Evolutionary conservation across 768 basidiomycete genomes (phyloP), one percentile per base, ranked within the genome.

Genomic region (Rhodosporidiobolus sp.): DNA sequence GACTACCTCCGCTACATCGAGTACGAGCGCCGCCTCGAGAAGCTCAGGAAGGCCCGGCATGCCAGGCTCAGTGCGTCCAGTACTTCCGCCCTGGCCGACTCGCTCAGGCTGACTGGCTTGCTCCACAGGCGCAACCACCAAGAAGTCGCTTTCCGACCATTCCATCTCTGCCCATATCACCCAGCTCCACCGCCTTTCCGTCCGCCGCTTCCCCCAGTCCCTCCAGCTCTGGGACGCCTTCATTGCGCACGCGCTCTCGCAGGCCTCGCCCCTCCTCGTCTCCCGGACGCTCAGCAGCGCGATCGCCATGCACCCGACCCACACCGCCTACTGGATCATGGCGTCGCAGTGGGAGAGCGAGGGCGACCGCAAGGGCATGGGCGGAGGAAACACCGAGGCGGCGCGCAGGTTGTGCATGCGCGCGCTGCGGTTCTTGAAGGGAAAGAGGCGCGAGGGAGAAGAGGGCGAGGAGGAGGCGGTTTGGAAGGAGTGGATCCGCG

Each of bases 1-100:
- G 79, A 80, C 74, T 80, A 74, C 67, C 66, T 78, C 17, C 68
- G 77, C 30, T 80, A 80, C 73, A 77, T 78, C 59, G 77, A 79
- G 35, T 80, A 80, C 71, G 79, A 80, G 60, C 65, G 65, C 46
- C 69, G 74, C 55, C 64, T 80, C 20, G 79, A 80, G 58, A 74
- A 72, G 46, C 77, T 80, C 4, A 45, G 79, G 28, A 73, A 67
- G 60, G 66, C 70, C 16, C 57, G 79, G 5, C 68, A 65, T 2
- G 69, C 54, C 22, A 67, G 77, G 19, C 34, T 77, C 22, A 65
- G 78, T 77, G 30, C 46, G 78, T 75, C 19, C 63, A 1, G 0
- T 26, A 9, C 45, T 46, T 32, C 20, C 34, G 0, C 26, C 20
- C 16, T 46, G 38, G 45, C 4, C 12, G 24, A 17, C 30, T 19